These are phyloP conservation scores for Herpetomonas samuelpessoai DNA, from an alignment of 208 protist genomes.

Conservation along the genomic window DNA sequence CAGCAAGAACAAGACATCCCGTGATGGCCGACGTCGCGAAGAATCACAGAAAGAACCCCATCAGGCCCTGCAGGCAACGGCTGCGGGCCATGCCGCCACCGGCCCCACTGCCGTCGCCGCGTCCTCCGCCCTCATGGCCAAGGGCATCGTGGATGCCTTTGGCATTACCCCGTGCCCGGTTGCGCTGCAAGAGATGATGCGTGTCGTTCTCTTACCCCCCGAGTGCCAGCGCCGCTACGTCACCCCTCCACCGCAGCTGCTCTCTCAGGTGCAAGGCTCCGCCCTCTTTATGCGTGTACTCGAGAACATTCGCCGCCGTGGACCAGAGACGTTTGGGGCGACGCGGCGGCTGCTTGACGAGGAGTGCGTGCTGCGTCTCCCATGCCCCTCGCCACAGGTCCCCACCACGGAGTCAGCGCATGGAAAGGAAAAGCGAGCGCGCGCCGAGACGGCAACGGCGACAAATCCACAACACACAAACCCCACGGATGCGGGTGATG, in stretches of 20 bases:
- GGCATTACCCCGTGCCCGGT: neutral
- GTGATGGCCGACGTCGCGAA: too few relatives aligned
- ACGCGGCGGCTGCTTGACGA: constrained; percentile 31
- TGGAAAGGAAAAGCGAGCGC: too few relatives aligned
- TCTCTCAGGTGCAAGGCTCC: neutral
- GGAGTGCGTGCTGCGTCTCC: constrained; percentile 2
- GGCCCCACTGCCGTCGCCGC: too few relatives aligned
- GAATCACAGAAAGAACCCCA: too few relatives aligned
- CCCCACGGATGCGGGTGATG: neutral
- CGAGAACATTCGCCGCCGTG: constrained; percentile 43
- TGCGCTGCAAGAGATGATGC: neutral
- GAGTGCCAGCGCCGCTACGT: neutral
- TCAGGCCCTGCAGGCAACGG: too few relatives aligned
- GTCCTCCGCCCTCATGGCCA: neutral
- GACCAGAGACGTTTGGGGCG: constrained; percentile 40
- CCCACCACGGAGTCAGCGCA: too few relatives aligned
- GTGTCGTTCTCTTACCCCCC: neutral
- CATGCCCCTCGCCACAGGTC: neutral
- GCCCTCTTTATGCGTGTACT: constrained; percentile 30
- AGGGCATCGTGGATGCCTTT: neutral
- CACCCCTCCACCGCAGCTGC: neutral
- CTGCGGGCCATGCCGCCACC: too few relatives aligned
- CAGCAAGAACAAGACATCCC: too few relatives aligned
- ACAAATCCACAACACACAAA: too few relatives aligned
- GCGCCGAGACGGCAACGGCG: too few relatives aligned